Evolutionary conservation across 2,329 filamentous ascomycete genomes (phyloP).

Genomic region (Colletotrichum ledebouriae): DNA sequence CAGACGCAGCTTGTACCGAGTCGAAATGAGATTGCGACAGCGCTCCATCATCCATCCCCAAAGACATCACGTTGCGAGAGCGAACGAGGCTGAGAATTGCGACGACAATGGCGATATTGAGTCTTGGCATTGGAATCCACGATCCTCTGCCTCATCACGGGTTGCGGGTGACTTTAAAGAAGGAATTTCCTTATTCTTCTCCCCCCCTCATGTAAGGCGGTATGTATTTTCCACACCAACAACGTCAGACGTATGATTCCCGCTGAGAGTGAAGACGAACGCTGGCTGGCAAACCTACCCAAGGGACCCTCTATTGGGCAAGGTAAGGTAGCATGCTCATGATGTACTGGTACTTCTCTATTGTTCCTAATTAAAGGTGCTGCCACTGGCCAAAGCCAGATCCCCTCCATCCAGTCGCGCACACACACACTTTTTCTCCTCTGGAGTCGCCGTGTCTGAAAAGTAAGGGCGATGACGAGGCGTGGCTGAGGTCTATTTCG

Average conservation of each 20-base stretch:
- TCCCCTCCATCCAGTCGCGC: conserved; percentile 14
- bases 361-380: conserved; percentile 29
- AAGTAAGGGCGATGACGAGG: conserved; percentile 56
- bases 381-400: conserved; percentile 27
- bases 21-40: conserved; percentile 20
- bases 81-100: conserved; percentile 29
- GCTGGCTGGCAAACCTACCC: too few species aligned
- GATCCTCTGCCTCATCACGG: conserved; percentile 1
- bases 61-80: neutral
- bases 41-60: neutral
- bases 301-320: too few species aligned
- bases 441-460: conserved; percentile 25
- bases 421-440: conserved; percentile 20
- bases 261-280: too few species aligned
- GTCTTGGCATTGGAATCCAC: conserved; percentile 12
- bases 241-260: neutral
- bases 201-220: neutral
- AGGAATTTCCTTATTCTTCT: neutral
- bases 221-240: neutral
- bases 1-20: conserved; percentile 1
- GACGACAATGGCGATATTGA: conserved; percentile 26
- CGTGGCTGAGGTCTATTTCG: conserved; percentile 46
- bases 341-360: conserved; percentile 27
- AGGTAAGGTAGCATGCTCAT: neutral
- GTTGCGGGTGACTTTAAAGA: conserved; percentile 12